Evolutionary conservation across 176 grass and related monocot species (phyloP), one percentile per base, ranked within the genome.

Genomic region (Alopecurus myosuroides): DNA sequence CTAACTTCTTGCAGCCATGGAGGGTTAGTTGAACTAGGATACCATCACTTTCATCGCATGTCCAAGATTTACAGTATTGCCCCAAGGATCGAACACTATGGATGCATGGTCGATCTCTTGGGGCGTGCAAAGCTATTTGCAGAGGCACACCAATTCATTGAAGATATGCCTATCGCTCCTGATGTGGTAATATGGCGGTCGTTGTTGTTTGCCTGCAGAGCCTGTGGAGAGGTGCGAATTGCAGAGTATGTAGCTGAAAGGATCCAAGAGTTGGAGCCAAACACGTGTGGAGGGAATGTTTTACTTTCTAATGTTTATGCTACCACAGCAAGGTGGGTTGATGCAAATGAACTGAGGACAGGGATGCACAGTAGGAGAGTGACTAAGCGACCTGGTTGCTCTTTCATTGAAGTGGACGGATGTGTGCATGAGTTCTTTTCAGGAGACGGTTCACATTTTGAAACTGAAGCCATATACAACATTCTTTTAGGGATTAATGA

Each of bases 241-340:
- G 93, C 95, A 76, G 91, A 95, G 77, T 91, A 88, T 86, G 82
- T 57, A 34, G 82, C 92, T 67, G 64, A 90, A 86, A 98, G 84
- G 85, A 90, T 91, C 67, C 58, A 84, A 78, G 89, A 93, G 64
- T 70, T 95, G 34, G 88, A 98, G 31, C 88, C 88, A 56, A 86
- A 82, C 31, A 91, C 42, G 65, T 83, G 36, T 81, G 93, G 77
- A 42, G 89, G 83, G 28, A 68, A 93, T 52, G 87, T 98, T 74
- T 89, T 98, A 87, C 93, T 98, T 76, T 95, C 95, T 88, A 95
- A 95, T 92, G 79, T 93, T 35, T 98, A 98, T 81, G 95, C 93
- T 77, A 82, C 88, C 58, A 86, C 87, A 72, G 93, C 89, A 86
- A 87, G 91, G 69, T 98, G 95, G 92, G 81, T 46, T 76, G 89